Evolutionary conservation across 768 basidiomycete genomes (phyloP), one percentile per base, ranked within the genome.

Genomic region (Pleurotus sapidus): DNA sequence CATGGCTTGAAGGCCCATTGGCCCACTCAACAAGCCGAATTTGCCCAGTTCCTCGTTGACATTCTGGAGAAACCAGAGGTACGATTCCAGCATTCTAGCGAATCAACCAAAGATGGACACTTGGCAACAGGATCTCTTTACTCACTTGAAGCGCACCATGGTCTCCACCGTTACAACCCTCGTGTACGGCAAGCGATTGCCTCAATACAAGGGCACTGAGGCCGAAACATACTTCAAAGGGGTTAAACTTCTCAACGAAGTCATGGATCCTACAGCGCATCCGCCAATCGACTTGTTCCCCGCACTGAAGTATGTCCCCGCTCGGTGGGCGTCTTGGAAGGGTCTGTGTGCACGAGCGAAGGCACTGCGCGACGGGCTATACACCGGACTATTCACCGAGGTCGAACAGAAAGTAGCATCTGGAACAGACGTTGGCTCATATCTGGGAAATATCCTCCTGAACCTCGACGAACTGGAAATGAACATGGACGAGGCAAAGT

Each of bases 41-140:
- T 67, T 9, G 56, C 61, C 20, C 71, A 72, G 55, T 60, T 72
- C 40, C 60, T 72, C 58, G 58, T 65, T 37, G 71, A 73, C 38
- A 43, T 73, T 14, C 46, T 73, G 39, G 60, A 63, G 7, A 50
- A 60, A 5, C 70, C 71, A n/a, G n/a, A n/a, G n/a, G n/a, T n/a
- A n/a, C n/a, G n/a, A n/a, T n/a, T n/a, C n/a, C n/a, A n/a, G n/a
- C n/a, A n/a, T n/a, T n/a, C n/a, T n/a, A n/a, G n/a, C n/a, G n/a
- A n/a, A n/a, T n/a, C n/a, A n/a, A n/a, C n/a, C n/a, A n/a, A n/a
- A n/a, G n/a, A n/a, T n/a, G n/a, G n/a, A n/a, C n/a, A n/a, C n/a
- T n/a, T n/a, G n/a, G n/a, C n/a, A n/a, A n/a, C n/a, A n/a, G 62
- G 39, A 30, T 38, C 57, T 61, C 17, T 49, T 37, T 23, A 47